phyloP scores from a whole-genome alignment of 2,329 filamentous ascomycete species.

The Rhinocladiella mackenziei region DNA sequence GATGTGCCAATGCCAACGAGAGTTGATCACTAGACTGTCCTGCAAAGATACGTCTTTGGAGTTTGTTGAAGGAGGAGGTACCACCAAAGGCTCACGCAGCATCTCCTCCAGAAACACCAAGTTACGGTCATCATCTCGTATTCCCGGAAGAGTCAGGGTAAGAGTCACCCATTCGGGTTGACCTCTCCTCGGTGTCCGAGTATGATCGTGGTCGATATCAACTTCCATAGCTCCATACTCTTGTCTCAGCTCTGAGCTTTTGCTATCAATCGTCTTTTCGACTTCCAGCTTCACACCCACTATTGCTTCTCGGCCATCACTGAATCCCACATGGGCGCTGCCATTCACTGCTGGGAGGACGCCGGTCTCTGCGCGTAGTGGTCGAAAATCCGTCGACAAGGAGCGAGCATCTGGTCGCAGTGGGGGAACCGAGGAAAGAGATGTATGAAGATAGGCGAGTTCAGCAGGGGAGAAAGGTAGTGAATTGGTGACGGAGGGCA shows the following conservation, averaged over 20 bases:
- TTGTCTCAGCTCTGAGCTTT: constrained; percentile 12
- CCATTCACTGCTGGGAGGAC: constrained; percentile 88
- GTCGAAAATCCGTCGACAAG: constrained; percentile 75
- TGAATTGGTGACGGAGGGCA: constrained; percentile 20
- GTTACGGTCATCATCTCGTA: constrained; percentile 83
- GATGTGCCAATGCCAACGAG: constrained; percentile 90
- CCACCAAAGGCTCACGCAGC: constrained; percentile 80
- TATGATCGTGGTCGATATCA: constrained; percentile 29
- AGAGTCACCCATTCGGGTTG: constrained; percentile 80
- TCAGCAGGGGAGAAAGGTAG: constrained; percentile 86
- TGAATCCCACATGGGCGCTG: constrained; percentile 87
- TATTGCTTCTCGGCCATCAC: constrained; percentile 91
- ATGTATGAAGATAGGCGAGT: constrained; percentile 88
- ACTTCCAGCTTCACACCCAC: constrained; percentile 95
- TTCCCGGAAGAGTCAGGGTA: constrained; percentile 84
- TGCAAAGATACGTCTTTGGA: too few relatives aligned
- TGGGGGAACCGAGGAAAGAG: constrained; percentile 74
- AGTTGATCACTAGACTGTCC: constrained; percentile 78
- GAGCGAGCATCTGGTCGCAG: constrained; percentile 84
- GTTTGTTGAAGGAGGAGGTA: constrained; percentile 45
- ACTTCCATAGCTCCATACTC: constrained; percentile 18
- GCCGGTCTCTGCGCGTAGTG: constrained; percentile 82
- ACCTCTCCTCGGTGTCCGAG: constrained; percentile 28
- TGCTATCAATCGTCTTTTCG: constrained; percentile 57
- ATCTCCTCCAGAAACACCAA: constrained; percentile 85